Evolutionary conservation across 2,329 filamentous ascomycete species (phyloP).

Genomic region (Colletotrichum salicis): DNA sequence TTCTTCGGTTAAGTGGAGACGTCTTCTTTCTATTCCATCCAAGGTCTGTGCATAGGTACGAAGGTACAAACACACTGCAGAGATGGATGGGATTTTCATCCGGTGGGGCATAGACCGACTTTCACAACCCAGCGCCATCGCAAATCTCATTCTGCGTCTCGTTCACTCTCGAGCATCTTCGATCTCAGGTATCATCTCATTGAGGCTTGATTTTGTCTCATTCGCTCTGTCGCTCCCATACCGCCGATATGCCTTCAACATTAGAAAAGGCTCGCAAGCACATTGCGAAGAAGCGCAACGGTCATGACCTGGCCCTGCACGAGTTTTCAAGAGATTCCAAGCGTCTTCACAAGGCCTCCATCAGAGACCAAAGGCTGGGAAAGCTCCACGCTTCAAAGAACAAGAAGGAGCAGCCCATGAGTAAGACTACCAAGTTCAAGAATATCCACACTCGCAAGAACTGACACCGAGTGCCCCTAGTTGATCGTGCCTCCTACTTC

Average conservation of each 20-base stretch:
- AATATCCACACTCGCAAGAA: not conserved
- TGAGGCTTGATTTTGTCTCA: not conserved
- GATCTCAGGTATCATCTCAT: conserved; percentile 3
- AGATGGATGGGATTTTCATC: conserved; percentile 31
- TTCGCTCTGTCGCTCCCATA: not conserved
- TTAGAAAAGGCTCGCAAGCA: conserved; percentile 88
- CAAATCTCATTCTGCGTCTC: conserved; percentile 15
- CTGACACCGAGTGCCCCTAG: conserved; percentile 34
- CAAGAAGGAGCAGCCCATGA: conserved; percentile 78
- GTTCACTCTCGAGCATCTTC: not conserved
- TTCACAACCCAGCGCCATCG: conserved; percentile 6
- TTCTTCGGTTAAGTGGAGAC: conserved; percentile 10
- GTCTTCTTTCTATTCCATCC: not conserved
- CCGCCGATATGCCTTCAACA: conserved; percentile 75
- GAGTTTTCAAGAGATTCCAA: conserved; percentile 89
- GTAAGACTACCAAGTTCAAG: conserved; percentile 57
- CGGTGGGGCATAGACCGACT: conserved; percentile 29
- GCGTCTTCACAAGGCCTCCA: conserved; percentile 80
- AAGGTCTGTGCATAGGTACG: not conserved
- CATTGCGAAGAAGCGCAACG: conserved; percentile 86
- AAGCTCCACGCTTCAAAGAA: conserved; percentile 75
- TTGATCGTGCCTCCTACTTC: conserved; percentile 68
- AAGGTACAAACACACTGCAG: not conserved
- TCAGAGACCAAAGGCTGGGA: conserved; percentile 84
- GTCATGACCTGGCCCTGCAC: conserved; percentile 79